phyloP scores from a whole-genome alignment of 768 basidiomycete genomes.

The Lactarius quietus region DNA sequence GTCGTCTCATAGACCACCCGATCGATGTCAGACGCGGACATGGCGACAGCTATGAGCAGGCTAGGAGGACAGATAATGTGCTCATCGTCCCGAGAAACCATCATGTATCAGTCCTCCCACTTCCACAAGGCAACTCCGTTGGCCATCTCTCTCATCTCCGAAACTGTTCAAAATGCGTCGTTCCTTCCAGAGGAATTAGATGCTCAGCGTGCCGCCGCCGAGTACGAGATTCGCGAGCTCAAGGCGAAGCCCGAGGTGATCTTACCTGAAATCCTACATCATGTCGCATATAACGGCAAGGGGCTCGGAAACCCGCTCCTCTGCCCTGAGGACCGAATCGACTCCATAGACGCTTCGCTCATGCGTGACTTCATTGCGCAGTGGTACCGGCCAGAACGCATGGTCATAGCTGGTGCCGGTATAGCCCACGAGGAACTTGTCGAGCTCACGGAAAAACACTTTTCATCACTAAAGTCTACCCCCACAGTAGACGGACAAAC shows the following conservation, averaged over 20 bases:
- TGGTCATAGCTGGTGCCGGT: slow-evolving; percentile 94
- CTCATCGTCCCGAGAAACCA: slow-evolving; percentile 86
- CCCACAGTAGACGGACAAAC: slow-evolving; percentile 29
- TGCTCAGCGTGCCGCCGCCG: slow-evolving; percentile 79
- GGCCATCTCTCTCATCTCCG: slow-evolving; percentile 85
- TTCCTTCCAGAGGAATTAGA: slow-evolving; percentile 77
- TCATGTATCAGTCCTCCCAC: slow-evolving; percentile 98
- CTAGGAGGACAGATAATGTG: slow-evolving; percentile 92
- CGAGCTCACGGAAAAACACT: slow-evolving; percentile 78
- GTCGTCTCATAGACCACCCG: slow-evolving; percentile 57
- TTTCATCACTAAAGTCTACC: slow-evolving; percentile 57
- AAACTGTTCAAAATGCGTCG: slow-evolving; percentile 79
- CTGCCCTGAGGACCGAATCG: slow-evolving; percentile 82
- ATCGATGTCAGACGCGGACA: slow-evolving; percentile 67
- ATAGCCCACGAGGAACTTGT: slow-evolving; percentile 89
- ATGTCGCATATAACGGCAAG: slow-evolving; percentile 71
- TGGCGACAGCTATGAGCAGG: slow-evolving; percentile 75
- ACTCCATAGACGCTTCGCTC: slow-evolving; percentile 54
- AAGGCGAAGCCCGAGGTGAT: slow-evolving; percentile 88
- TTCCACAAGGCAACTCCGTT: slow-evolving; percentile 79
- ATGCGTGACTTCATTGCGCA: slow-evolving; percentile 63
- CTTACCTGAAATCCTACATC: slow-evolving; percentile 88
- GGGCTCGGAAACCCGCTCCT: slow-evolving; percentile 89
- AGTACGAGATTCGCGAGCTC: slow-evolving; percentile 89
- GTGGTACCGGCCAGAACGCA: slow-evolving; percentile 92